Conservation (phyloP, 495 filamentous ascomycete genomes). For the Penicillium lividum region DNA sequence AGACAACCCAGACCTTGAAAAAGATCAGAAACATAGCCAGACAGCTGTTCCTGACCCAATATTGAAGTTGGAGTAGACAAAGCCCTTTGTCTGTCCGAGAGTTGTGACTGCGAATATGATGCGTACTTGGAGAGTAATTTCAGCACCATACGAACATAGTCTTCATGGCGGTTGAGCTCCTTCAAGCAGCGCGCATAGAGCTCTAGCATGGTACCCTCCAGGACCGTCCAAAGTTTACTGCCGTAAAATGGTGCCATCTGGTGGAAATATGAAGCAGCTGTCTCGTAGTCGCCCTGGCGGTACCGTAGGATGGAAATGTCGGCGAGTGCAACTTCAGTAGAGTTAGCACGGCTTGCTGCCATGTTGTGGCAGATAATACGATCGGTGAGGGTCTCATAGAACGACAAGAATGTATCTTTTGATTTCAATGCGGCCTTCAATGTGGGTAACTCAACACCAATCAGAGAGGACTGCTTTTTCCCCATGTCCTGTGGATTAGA, state of each 20-base stretch:
- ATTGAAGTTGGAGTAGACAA: constrained; percentile 31
- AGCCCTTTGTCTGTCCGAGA: constrained; percentile 39
- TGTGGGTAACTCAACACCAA: constrained; percentile 32
- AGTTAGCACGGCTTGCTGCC: constrained; percentile 72
- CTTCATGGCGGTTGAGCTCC: constrained; percentile 70
- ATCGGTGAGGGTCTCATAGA: constrained; percentile 72
- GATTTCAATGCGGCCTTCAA: constrained; percentile 36
- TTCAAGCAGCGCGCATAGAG: constrained; percentile 86
- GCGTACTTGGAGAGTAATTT: constrained; percentile 75
- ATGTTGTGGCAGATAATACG: constrained; percentile 72
- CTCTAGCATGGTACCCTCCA: constrained; percentile 80
- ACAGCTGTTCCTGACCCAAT: constrained; percentile 56
- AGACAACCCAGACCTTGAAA: constrained; percentile 62
- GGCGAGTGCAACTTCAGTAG: constrained; percentile 72
- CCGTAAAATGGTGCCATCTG: constrained; percentile 82
- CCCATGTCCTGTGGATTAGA: constrained; percentile 29
- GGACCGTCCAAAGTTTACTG: constrained; percentile 72
- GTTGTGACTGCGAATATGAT: constrained; percentile 33
- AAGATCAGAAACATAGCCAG: constrained; percentile 66
- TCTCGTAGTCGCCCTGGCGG: constrained; percentile 64
- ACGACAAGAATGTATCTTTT: constrained; percentile 48
- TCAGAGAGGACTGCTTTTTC: constrained; percentile 40
- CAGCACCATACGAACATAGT: constrained; percentile 74
- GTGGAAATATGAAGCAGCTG: constrained; percentile 78
- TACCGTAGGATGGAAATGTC: constrained; percentile 87